Evolutionary conservation across 2,329 filamentous ascomycete species (phyloP).

Genomic region (Diplocarpon mali): DNA sequence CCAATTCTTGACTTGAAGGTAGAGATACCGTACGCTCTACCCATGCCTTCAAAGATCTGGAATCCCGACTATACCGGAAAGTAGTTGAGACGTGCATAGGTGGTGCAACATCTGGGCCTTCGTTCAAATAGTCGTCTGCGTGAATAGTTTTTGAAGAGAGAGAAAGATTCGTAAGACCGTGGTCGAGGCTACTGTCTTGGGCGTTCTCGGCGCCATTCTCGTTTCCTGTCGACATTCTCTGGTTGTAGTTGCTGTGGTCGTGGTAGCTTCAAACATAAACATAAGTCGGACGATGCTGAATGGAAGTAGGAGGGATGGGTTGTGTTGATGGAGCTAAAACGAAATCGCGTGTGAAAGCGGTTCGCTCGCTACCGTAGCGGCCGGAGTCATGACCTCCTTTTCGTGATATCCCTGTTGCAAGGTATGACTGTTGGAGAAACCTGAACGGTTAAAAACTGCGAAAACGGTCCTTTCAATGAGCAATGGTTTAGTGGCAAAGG

Average conservation of each 20-base stretch:
- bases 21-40: slow-evolving; percentile 41
- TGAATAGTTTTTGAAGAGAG: slow-evolving; percentile 68
- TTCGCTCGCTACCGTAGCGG: too few relatives aligned
- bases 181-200: slow-evolving; percentile 2
- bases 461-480: too few relatives aligned
- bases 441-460: too few relatives aligned
- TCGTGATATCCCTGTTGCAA: too few relatives aligned
- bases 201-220: slow-evolving; percentile 7
- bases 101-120: slow-evolving; percentile 71
- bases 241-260: too few relatives aligned
- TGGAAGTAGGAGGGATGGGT: too few relatives aligned
- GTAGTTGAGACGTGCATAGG: slow-evolving; percentile 87
- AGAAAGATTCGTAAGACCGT: slow-evolving; percentile 30
- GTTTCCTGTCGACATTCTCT: too few relatives aligned
- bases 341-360: background rate
- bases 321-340: background rate
- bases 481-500: too few relatives aligned
- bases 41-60: slow-evolving; percentile 46
- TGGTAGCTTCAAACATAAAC: too few relatives aligned
- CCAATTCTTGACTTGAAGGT: slow-evolving; percentile 4
- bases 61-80: slow-evolving; percentile 68
- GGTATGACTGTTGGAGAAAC: too few relatives aligned
- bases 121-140: slow-evolving; percentile 67
- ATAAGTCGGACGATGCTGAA: too few relatives aligned
- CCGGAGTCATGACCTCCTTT: too few relatives aligned